phyloP scores from a whole-genome alignment of 2,329 filamentous ascomycete species.

The Cephalotrichum gorgonifer region DNA sequence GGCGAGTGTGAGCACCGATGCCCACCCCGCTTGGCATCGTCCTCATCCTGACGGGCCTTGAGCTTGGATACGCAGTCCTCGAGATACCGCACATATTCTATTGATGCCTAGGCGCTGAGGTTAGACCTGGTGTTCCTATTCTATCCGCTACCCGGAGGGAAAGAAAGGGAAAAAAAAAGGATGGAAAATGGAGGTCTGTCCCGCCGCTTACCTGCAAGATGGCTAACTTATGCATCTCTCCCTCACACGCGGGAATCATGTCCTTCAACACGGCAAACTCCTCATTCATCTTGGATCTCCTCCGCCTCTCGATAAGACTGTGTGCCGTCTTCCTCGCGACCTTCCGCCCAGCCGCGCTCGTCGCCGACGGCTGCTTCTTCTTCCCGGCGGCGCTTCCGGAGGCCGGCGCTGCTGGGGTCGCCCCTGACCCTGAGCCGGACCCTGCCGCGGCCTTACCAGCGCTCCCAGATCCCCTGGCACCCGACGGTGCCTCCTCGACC shows the following conservation, averaged over 20 bases:
- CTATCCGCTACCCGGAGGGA: too few relatives aligned
- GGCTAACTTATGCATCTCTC: slow-evolving; percentile 96
- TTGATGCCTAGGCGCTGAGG: slow-evolving; percentile 60
- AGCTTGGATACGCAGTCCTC: slow-evolving; percentile 78
- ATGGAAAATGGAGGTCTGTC: neutral
- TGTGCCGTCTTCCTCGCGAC: slow-evolving; percentile 94
- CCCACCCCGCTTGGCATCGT: slow-evolving; percentile 12
- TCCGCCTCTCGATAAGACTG: slow-evolving; percentile 80
- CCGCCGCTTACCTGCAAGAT: slow-evolving; percentile 72
- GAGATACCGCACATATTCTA: slow-evolving; percentile 91
- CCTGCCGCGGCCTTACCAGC: slow-evolving; percentile 11
- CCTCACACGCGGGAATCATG: slow-evolving; percentile 92
- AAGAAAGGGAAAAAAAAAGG: neutral
- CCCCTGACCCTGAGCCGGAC: slow-evolving; percentile 9
- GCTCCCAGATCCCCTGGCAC: slow-evolving; percentile 6
- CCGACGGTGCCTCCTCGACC: slow-evolving; percentile 6
- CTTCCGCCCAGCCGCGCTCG: slow-evolving; percentile 82
- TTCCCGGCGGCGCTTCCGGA: slow-evolving; percentile 36
- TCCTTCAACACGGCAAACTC: slow-evolving; percentile 89
- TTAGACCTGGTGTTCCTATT: neutral
- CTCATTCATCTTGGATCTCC: slow-evolving; percentile 97
- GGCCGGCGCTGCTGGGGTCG: slow-evolving; percentile 9
- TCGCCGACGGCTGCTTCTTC: slow-evolving; percentile 66
- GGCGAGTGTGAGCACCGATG: neutral
- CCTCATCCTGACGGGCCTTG: slow-evolving; percentile 45